Conservation (phyloP, 208 protist species). For the Trypanosoma melophagium region DNA sequence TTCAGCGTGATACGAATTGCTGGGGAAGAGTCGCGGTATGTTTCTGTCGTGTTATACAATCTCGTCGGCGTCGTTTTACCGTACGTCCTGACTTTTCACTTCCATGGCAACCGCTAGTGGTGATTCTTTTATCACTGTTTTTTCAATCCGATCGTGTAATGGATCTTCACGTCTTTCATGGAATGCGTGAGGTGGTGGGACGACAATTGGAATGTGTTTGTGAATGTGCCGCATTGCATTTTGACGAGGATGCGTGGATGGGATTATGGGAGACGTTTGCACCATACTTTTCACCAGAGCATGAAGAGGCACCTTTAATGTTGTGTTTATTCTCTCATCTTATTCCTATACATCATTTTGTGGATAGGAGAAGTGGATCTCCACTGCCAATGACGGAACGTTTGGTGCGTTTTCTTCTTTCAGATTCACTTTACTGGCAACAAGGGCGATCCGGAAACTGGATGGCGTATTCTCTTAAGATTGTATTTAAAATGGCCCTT, state of each 20-base stretch:
- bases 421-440: conserved; percentile 45
- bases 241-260: conserved; percentile 38
- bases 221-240: conserved; percentile 40
- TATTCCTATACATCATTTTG: conserved; percentile 29
- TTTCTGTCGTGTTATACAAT: conserved; percentile 30
- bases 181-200: conserved; percentile 19
- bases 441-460: conserved; percentile 28
- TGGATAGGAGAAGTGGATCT: conserved; percentile 7
- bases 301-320: conserved; percentile 25
- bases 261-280: conserved; percentile 56
- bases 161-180: conserved; percentile 25
- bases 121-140: conserved; percentile 36
- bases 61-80: conserved; percentile 1
- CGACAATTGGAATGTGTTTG: conserved; percentile 18
- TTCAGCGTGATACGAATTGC: conserved; percentile 27
- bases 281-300: conserved; percentile 30
- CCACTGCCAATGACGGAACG: conserved; percentile 29
- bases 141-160: conserved; percentile 14
- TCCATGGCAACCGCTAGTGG: conserved; percentile 63
- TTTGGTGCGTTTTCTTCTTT: conserved; percentile 53
- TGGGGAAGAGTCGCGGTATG: conserved; percentile 47
- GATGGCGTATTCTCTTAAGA: conserved; percentile 31
- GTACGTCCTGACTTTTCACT: conserved; percentile 36
- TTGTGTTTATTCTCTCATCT: conserved; percentile 32
- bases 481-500: conserved; percentile 37